Evolutionary conservation across 352 stramenopile species (phyloP).

Genomic region (Pythium insidiosum): DNA sequence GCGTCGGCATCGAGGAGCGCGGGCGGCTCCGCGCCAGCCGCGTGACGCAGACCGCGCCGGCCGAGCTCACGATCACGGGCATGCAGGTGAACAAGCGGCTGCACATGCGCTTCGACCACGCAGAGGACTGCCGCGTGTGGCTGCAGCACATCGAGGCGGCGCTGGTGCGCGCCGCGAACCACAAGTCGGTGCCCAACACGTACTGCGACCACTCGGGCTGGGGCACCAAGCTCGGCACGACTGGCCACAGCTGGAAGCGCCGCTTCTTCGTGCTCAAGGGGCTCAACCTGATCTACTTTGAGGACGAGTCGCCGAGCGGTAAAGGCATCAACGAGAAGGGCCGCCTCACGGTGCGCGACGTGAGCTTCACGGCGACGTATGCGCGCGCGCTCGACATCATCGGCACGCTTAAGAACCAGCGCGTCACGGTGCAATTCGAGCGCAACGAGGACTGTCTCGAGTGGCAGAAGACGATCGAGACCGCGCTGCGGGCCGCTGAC

Average conservation of each 20-base stretch:
- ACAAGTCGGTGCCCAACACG: constrained; percentile 7
- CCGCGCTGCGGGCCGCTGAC: constrained; percentile 18
- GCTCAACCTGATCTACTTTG: constrained; percentile 73
- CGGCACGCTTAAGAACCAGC: constrained; percentile 66
- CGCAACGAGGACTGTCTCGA: constrained; percentile 47
- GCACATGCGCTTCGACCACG: no score
- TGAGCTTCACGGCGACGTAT: constrained; percentile 65
- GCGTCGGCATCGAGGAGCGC: no score
- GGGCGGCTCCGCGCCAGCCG: no score
- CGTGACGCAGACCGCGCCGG: no score
- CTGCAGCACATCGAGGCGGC: constrained; percentile 6
- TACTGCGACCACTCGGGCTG: constrained; percentile 78
- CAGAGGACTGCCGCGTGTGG: no score
- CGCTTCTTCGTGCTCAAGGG: constrained; percentile 81
- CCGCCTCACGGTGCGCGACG: constrained; percentile 35
- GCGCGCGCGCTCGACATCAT: constrained; percentile 49
- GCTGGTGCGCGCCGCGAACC: constrained; percentile 8
- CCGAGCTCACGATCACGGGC: no score
- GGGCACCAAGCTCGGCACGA: constrained; percentile 72
- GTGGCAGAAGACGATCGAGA: constrained; percentile 52
- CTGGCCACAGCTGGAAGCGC: constrained; percentile 80
- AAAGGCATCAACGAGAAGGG: constrained; percentile 78
- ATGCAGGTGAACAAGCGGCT: no score
- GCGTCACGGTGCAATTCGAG: constrained; percentile 59
- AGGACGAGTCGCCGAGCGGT: constrained; percentile 50